Percentiles rank a stretch among this genome's conserved stretches.
phyloP scores from a whole-genome alignment of 352 stramenopile genomes.

The Elongisporangium prolatum region DNA sequence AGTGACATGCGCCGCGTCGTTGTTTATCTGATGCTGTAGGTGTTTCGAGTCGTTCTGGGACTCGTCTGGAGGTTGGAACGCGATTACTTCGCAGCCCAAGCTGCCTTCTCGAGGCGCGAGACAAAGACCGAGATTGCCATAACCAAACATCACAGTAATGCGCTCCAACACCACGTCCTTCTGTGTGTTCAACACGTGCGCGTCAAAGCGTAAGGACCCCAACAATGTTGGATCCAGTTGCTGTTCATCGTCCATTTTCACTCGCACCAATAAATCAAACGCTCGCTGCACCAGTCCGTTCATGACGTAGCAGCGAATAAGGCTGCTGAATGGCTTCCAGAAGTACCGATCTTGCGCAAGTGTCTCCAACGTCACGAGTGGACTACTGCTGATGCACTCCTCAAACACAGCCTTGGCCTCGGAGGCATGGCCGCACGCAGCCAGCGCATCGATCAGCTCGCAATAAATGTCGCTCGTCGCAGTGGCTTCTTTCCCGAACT shows the following conservation, averaged over 20 bases:
- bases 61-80: constrained; percentile 6
- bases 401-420: constrained; percentile 49
- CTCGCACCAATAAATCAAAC: constrained; percentile 38
- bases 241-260: constrained; percentile 38
- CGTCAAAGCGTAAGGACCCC: constrained; percentile 22
- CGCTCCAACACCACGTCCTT: constrained; percentile 34
- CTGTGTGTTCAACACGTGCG: constrained; percentile 24
- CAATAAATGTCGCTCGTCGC: constrained; percentile 25
- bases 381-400: constrained; percentile 28
- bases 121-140: constrained; percentile 35
- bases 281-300: constrained; percentile 41
- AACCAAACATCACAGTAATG: constrained; percentile 40
- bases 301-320: constrained; percentile 31
- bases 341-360: constrained; percentile 22
- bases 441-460: constrained; percentile 31
- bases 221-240: constrained; percentile 24
- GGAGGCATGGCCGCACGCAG: constrained; percentile 25
- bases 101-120: constrained; percentile 17
- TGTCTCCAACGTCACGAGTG: constrained; percentile 19
- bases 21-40: too few species aligned
- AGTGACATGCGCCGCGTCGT: background rate
- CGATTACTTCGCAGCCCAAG: constrained; percentile 21
- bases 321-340: constrained; percentile 37
- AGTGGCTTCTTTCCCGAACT: constrained; percentile 15
- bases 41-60: background rate